Evolutionary conservation across 768 basidiomycete genomes (phyloP).

Genomic region (Boletus reticuloceps): DNA sequence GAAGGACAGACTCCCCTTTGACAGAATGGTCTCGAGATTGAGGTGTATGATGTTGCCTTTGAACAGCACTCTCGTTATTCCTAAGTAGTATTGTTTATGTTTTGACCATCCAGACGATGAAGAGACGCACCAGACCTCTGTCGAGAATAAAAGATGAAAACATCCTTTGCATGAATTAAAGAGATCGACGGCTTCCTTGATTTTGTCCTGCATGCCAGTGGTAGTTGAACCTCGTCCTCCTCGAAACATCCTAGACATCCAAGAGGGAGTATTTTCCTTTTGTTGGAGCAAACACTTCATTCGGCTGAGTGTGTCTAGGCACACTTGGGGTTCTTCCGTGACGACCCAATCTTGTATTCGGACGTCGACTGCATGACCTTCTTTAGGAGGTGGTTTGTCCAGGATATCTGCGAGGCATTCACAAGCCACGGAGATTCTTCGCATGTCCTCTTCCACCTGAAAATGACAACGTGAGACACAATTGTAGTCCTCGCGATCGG

Average conservation of each 20-base stretch:
- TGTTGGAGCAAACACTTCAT: not conserved
- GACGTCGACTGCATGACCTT: not conserved
- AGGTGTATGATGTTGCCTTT: not conserved
- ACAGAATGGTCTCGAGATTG: not conserved
- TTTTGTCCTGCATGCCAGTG: not conserved
- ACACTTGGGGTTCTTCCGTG: not conserved
- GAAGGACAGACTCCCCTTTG: not conserved
- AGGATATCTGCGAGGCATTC: not conserved
- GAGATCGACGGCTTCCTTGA: constrained; percentile 2
- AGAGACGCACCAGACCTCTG: not conserved
- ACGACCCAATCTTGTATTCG: constrained; percentile 1
- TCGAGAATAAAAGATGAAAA: constrained; percentile 2
- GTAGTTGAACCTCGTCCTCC: not conserved
- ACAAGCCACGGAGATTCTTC: constrained; percentile 4
- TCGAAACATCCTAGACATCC: not conserved
- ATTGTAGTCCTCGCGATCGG: not conserved
- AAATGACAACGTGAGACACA: not conserved
- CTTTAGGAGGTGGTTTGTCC: too few relatives aligned
- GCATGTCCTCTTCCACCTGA: constrained; percentile 5
- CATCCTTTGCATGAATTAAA: not conserved
- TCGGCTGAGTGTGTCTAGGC: not conserved
- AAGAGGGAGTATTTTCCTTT: not conserved
- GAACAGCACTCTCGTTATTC: not conserved
- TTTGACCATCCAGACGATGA: not conserved
- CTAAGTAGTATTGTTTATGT: not conserved